Conservation (phyloP, 2,329 filamentous ascomycete species). For the Exophiala calicioides region DNA sequence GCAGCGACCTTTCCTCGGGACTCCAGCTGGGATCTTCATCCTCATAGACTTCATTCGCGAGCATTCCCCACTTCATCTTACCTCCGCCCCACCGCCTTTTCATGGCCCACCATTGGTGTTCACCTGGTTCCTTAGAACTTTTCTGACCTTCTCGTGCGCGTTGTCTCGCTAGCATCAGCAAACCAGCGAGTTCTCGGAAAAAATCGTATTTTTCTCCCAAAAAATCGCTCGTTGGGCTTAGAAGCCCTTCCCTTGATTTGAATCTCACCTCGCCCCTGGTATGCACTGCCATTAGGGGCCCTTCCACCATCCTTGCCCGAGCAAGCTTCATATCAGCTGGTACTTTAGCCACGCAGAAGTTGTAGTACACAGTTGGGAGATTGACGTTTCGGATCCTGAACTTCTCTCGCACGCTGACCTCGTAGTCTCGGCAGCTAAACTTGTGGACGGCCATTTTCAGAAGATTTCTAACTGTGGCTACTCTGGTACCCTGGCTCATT, state of each 20-base stretch:
- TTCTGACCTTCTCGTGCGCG: slow-evolving; percentile 56
- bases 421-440: slow-evolving; percentile 56
- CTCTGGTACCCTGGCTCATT: slow-evolving; percentile 61
- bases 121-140: slow-evolving; percentile 51
- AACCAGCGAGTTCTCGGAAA: slow-evolving; percentile 58
- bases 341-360: slow-evolving; percentile 54
- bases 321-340: slow-evolving; percentile 56
- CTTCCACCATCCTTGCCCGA: slow-evolving; percentile 58
- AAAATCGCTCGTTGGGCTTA: slow-evolving; percentile 21
- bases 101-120: slow-evolving; percentile 63
- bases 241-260: slow-evolving; percentile 34
- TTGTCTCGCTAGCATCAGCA: slow-evolving; percentile 62
- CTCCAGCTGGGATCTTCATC: slow-evolving; percentile 35
- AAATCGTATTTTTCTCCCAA: slow-evolving; percentile 52
- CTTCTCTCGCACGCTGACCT: slow-evolving; percentile 44
- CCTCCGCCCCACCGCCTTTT: slow-evolving; percentile 59
- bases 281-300: slow-evolving; percentile 58
- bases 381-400: slow-evolving; percentile 47
- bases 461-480: slow-evolving; percentile 57
- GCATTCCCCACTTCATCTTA: slow-evolving; percentile 38
- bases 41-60: slow-evolving; percentile 29
- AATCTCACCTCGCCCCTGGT: slow-evolving; percentile 58
- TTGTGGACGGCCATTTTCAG: slow-evolving; percentile 60
- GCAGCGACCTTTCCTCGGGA: slow-evolving; percentile 35
- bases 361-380: slow-evolving; percentile 59